Percentiles rank a stretch among this genome's conserved stretches.
These are phyloP conservation scores for Kodamaea sp. DNA, from an alignment of 1,139 yeast genomes.

Conservation along the genomic window DNA sequence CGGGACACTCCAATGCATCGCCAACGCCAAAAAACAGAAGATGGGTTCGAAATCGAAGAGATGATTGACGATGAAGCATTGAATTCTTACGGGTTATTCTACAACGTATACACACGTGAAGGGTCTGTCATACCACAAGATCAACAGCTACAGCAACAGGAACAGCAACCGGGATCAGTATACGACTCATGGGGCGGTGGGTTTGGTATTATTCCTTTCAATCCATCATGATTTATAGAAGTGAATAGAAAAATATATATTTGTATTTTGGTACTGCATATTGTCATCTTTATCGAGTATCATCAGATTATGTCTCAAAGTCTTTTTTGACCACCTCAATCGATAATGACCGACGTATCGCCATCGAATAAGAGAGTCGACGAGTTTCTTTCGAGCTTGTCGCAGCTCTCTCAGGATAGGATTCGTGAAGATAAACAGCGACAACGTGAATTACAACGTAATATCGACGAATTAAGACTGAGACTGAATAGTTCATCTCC, in stretches of 20 bases:
- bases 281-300: neutral
- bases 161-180: constrained; percentile 10
- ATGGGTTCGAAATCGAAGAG: constrained; percentile 20
- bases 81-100: constrained; percentile 35
- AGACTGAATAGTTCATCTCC: constrained; percentile 27
- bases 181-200: constrained; percentile 23
- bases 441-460: constrained; percentile 29
- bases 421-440: constrained; percentile 31
- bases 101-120: constrained; percentile 34
- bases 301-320: neutral
- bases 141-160: constrained; percentile 14
- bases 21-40: constrained; percentile 1
- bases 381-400: constrained; percentile 32
- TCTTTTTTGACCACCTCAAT: neutral
- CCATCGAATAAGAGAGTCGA: constrained; percentile 32
- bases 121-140: constrained; percentile 30
- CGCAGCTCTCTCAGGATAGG: constrained; percentile 32
- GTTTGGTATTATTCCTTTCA: constrained; percentile 36
- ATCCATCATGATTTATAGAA: constrained; percentile 24
- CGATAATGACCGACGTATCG: constrained; percentile 13
- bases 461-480: constrained; percentile 29
- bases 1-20: neutral
- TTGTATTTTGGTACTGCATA: neutral
- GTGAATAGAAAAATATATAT: neutral
- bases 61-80: constrained; percentile 33